These are phyloP conservation scores for Pleurotus djamor DNA, from an alignment of 768 basidiomycete genomes.

Conservation along the genomic window DNA sequence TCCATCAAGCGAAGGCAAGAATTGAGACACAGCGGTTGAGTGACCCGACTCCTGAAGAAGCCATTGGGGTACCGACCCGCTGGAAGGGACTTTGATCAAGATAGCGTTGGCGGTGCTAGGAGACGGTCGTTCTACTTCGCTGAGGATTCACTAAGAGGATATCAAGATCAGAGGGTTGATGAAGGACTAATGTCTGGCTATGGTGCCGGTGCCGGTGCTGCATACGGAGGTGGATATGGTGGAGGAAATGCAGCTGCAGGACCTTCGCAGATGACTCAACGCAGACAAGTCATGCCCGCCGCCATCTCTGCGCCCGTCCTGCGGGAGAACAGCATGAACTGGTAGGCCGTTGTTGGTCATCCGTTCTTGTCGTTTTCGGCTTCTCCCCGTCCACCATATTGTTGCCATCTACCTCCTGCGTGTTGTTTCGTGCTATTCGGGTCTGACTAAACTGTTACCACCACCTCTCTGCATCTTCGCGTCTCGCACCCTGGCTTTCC, in stretches of 20 bases:
- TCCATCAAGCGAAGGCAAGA: constrained; percentile 66
- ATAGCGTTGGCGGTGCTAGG: constrained; percentile 69
- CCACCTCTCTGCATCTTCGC: too few species aligned
- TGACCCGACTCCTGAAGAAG: constrained; percentile 39
- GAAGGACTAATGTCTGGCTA: constrained; percentile 19
- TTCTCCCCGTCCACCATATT: too few species aligned
- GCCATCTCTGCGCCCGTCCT: constrained; percentile 76
- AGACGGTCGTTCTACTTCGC: constrained; percentile 85
- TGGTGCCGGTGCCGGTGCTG: constrained; percentile 7
- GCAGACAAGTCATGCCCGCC: constrained; percentile 55
- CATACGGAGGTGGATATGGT: constrained; percentile 22
- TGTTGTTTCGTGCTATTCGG: too few species aligned
- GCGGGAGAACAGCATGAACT: constrained; percentile 83
- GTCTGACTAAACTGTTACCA: too few species aligned
- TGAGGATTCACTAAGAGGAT: constrained; percentile 76
- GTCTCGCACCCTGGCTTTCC: too few species aligned
- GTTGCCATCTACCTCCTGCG: too few species aligned
- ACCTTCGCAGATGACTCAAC: constrained; percentile 43
- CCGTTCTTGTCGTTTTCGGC: background rate
- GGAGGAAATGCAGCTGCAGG: constrained; percentile 9
- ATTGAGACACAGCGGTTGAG: constrained; percentile 70
- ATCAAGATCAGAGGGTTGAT: constrained; percentile 33
- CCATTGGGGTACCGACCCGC: constrained; percentile 49
- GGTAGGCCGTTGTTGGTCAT: constrained; percentile 40
- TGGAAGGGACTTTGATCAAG: constrained; percentile 77